phyloP scores from a whole-genome alignment of 1,284 basidiomycete genomes.

The Chondrostereum purpureum region DNA sequence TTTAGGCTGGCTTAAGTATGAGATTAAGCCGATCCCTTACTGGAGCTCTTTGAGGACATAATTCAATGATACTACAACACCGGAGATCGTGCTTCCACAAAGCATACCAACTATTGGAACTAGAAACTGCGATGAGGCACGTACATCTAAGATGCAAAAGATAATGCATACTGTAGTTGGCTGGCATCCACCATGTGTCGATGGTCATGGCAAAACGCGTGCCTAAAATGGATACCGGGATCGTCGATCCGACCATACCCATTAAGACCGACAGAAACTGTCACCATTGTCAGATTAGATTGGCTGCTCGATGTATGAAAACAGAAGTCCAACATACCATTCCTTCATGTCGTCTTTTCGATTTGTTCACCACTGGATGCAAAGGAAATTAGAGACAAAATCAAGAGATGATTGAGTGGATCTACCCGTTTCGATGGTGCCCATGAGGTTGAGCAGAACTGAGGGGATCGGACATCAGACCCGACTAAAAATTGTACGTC shows the following conservation, averaged over 20 bases:
- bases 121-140: conserved; percentile 22
- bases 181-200: conserved; percentile 74
- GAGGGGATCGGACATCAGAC: conserved; percentile 1
- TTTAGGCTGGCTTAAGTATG: no score
- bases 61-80: conserved; percentile 62
- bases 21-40: no score
- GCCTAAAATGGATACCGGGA: conserved; percentile 76
- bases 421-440: conserved; percentile 62
- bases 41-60: conserved; percentile 61
- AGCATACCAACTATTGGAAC: conserved; percentile 88
- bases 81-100: conserved; percentile 72
- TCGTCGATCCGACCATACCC: conserved; percentile 68
- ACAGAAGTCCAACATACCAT: conserved; percentile 46
- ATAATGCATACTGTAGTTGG: conserved; percentile 58
- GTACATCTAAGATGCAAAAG: background rate
- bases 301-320: background rate
- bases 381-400: conserved; percentile 7
- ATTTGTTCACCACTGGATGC: conserved; percentile 56
- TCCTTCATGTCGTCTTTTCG: conserved; percentile 61
- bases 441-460: conserved; percentile 69
- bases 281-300: conserved; percentile 5
- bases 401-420: conserved; percentile 15
- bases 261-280: conserved; percentile 68
- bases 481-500: background rate
- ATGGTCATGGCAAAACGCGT: conserved; percentile 73